Conservation (phyloP, 768 basidiomycete species). For the Lactifluus echinatus region DNA sequence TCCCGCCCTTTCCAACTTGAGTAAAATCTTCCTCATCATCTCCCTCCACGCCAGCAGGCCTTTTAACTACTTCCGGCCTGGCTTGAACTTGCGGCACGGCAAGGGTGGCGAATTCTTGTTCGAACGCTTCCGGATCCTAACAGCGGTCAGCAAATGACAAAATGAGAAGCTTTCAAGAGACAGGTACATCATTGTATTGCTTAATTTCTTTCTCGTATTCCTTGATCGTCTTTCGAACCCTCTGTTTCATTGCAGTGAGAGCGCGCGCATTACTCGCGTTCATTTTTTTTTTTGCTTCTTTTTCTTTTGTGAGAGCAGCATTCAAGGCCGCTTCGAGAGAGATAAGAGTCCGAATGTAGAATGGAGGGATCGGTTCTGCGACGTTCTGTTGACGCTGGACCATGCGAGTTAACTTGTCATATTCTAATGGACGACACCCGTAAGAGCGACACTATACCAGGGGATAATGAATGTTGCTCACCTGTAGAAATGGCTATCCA, state of each 20-base stretch:
- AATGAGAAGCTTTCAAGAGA: not conserved
- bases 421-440: constrained; percentile 46
- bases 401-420: constrained; percentile 90
- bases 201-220: constrained; percentile 80
- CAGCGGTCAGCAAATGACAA: not conserved
- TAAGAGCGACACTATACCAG: constrained; percentile 9
- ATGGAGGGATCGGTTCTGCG: constrained; percentile 78
- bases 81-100: constrained; percentile 39
- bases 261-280: constrained; percentile 90
- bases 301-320: constrained; percentile 71
- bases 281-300: constrained; percentile 93
- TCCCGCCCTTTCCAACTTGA: constrained; percentile 87
- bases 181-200: constrained; percentile 66
- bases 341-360: constrained; percentile 68
- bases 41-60: constrained; percentile 29
- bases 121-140: constrained; percentile 86
- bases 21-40: constrained; percentile 52
- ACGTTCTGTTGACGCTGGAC: constrained; percentile 80
- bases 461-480: constrained; percentile 29
- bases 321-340: constrained; percentile 73
- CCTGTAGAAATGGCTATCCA: constrained; percentile 90
- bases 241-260: constrained; percentile 96
- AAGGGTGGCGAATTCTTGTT: constrained; percentile 57
- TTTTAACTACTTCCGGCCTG: constrained; percentile 31
- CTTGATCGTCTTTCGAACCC: constrained; percentile 83